These are phyloP conservation scores for Hygrophila difformis DNA, from an alignment of 257 asterid species.

Conservation along the genomic window DNA sequence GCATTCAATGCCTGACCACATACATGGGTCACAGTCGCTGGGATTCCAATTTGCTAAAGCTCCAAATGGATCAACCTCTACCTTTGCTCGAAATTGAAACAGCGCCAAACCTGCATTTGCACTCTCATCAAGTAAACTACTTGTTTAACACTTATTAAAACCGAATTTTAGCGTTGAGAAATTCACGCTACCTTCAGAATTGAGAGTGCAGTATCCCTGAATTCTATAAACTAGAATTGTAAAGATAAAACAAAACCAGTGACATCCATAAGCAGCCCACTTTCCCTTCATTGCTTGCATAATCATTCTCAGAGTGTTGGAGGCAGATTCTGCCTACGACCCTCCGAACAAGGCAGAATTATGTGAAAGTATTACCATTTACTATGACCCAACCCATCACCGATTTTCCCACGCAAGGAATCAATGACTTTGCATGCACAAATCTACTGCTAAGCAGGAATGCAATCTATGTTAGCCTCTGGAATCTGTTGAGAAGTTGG, in stretches of 20 bases:
- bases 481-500: constrained; percentile 24
- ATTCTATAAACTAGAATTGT: constrained; percentile 37
- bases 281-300: constrained; percentile 53
- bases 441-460: constrained; percentile 29
- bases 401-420: constrained; percentile 16
- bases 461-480: constrained; percentile 25
- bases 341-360: constrained; percentile 54
- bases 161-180: constrained; percentile 1
- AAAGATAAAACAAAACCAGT: constrained; percentile 31
- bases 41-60: constrained; percentile 66
- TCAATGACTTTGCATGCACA: constrained; percentile 16
- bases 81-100: constrained; percentile 52
- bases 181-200: constrained; percentile 59
- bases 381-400: constrained; percentile 7
- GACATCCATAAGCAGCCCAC: constrained; percentile 37
- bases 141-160: constrained; percentile 5
- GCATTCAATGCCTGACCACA: constrained; percentile 78
- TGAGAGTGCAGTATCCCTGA: constrained; percentile 60
- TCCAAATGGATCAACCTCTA: constrained; percentile 61
- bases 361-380: constrained; percentile 35
- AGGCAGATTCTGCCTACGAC: constrained; percentile 67
- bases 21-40: constrained; percentile 57
- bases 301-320: constrained; percentile 37
- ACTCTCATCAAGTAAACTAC: constrained; percentile 10
- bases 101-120: constrained; percentile 59